Base-by-base conservation (phyloP, 345 rosid genomes). In the Eucalyptus tenuipes region DNA sequence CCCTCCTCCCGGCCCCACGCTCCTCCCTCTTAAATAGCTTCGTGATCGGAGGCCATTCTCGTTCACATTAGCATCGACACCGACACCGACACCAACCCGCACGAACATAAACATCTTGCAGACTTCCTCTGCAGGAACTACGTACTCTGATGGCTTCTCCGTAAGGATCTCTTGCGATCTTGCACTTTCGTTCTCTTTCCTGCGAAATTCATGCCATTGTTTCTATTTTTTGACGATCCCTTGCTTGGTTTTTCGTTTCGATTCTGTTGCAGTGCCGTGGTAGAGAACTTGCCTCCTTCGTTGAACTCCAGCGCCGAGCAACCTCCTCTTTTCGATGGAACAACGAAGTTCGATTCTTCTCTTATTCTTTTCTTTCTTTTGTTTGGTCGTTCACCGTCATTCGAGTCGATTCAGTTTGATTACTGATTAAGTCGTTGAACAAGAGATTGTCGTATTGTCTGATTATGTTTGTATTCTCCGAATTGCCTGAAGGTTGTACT, bases 241-340 rank as follows among this genome's bases (percentile, higher is more conserved):
- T 47, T 68, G 31, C 37, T 84, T 85, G 57, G 33, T 52, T 42
- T 79, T 37, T 86, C 44, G 86, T 75, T 85, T 88, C 85, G 89
- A 27, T 25, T 16, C 24, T 88, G 7, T 31, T 14, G 33, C 87
- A 90, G 90, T 4, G 93, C 91, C 89, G 88, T 85, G 11, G 88
- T 87, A 47, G 98, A 96, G 92, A 89, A 89, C 64, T 88, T 95
- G 88, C 95, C 94, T 75, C 92, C 92, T 24, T 31, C 92, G 2
- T 90, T 97, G 87, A 94, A 91, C 86, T 94, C 98, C 86, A 88
- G 91, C 13, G 93, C 98, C 13, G 96, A 92, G 55, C 96, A 91
- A 86, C 99, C 97, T 59, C 93, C 95, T n/a, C 92, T 96, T 48
- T 95, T 95, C 89, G 99, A 94, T 47, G 98, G 98, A 88, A 94